Evolutionary conservation across 805 yeast species (phyloP).

Genomic region (Blastobotrys peoriensis): DNA sequence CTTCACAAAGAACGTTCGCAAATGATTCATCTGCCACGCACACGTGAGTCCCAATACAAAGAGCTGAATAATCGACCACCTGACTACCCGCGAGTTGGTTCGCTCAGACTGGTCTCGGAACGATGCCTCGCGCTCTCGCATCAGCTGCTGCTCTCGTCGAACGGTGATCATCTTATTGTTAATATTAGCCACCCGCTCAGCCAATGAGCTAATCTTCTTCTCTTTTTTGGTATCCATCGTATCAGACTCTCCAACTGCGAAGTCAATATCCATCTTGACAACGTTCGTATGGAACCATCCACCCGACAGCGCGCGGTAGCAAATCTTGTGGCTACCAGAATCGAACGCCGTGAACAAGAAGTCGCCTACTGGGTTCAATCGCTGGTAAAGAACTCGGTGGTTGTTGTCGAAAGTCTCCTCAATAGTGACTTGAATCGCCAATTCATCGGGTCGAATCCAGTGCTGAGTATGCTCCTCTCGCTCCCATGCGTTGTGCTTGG

Average conservation of each 20-base stretch:
- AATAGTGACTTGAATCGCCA: slow-evolving; percentile 62
- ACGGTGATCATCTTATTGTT: slow-evolving; percentile 53
- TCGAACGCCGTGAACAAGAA: slow-evolving; percentile 79
- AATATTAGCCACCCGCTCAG: slow-evolving; percentile 50
- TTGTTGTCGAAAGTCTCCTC: slow-evolving; percentile 80
- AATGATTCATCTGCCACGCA: slow-evolving; percentile 66
- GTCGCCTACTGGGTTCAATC: slow-evolving; percentile 52
- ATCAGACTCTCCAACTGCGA: slow-evolving; percentile 61
- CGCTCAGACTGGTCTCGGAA: slow-evolving; percentile 75
- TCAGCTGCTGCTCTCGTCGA: slow-evolving; percentile 56
- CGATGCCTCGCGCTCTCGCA: slow-evolving; percentile 59
- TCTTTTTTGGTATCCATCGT: slow-evolving; percentile 57
- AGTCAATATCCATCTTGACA: slow-evolving; percentile 69
- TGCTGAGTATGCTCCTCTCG: slow-evolving; percentile 44
- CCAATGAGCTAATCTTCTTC: slow-evolving; percentile 46
- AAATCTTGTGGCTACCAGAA: slow-evolving; percentile 78
- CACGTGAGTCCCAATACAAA: slow-evolving; percentile 63
- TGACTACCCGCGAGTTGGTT: slow-evolving; percentile 65
- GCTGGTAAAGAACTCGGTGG: slow-evolving; percentile 70
- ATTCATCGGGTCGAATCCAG: slow-evolving; percentile 43
- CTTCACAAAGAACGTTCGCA: slow-evolving; percentile 77
- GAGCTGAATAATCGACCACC: slow-evolving; percentile 71
- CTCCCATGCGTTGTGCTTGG: slow-evolving; percentile 62
- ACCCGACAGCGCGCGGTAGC: slow-evolving; percentile 52
- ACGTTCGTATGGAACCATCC: slow-evolving; percentile 59